Conservation (phyloP, 768 basidiomycete genomes). For the Psilocybe cyanescens region DNA sequence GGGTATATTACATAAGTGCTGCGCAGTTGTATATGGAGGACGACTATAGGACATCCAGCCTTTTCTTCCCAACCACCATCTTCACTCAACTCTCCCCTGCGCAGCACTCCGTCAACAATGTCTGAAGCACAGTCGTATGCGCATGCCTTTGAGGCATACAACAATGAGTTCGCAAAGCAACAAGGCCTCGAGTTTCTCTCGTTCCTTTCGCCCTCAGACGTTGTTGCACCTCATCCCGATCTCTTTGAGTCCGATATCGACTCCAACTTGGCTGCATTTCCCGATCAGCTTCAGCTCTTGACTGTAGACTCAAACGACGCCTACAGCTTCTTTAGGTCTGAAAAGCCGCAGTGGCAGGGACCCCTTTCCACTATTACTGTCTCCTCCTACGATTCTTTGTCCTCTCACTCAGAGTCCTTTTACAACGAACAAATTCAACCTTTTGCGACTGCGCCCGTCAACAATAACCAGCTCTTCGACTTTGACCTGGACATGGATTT, state of each 20-base stretch:
- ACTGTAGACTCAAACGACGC: conserved; percentile 68
- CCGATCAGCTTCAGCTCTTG: conserved; percentile 66
- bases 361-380: conserved; percentile 81
- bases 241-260: conserved; percentile 86
- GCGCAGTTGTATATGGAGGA: conserved; percentile 36
- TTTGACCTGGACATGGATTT: conserved; percentile 77
- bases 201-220: conserved; percentile 69
- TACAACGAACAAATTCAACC: conserved; percentile 64
- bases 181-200: conserved; percentile 68
- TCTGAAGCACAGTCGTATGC: conserved; percentile 35
- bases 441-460: conserved; percentile 36
- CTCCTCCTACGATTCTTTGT: conserved; percentile 74
- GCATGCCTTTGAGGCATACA: conserved; percentile 36
- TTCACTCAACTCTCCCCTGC: conserved; percentile 27
- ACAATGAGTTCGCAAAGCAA: conserved; percentile 38
- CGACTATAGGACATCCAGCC: conserved; percentile 13
- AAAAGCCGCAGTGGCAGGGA: conserved; percentile 60
- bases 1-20: conserved; percentile 33
- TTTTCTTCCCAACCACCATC: conserved; percentile 35
- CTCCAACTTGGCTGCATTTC: conserved; percentile 66
- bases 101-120: conserved; percentile 36
- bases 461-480: conserved; percentile 54
- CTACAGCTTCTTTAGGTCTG: conserved; percentile 65
- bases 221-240: conserved; percentile 80
- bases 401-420: conserved; percentile 70